phyloP scores from a whole-genome alignment of 2,329 filamentous ascomycete species.

The Alternaria solani region DNA sequence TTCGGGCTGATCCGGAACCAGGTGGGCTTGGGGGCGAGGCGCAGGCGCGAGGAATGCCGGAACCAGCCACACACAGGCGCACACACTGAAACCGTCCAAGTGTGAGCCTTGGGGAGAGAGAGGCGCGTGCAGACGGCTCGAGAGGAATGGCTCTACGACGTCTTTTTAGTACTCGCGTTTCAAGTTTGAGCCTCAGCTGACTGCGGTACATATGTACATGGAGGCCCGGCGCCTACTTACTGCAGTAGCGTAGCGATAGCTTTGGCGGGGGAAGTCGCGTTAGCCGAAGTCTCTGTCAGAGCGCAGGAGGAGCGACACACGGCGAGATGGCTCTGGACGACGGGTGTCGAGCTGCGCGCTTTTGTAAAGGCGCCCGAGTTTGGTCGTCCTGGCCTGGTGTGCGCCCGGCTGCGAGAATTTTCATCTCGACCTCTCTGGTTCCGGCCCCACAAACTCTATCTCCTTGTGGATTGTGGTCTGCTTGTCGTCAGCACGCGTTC shows the following conservation, averaged over 20 bases:
- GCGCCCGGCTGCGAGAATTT: not conserved
- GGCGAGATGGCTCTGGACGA: not conserved
- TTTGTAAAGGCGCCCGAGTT: not conserved
- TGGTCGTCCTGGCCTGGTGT: constrained; percentile 1
- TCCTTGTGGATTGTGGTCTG: constrained; percentile 15
- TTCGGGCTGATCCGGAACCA: constrained; percentile 24
- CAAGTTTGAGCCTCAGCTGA: constrained; percentile 4
- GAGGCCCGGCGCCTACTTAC: constrained; percentile 1
- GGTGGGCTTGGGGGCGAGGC: constrained; percentile 10
- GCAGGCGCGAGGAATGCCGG: constrained; percentile 13
- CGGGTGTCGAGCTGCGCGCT: not conserved
- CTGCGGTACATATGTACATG: constrained; percentile 3
- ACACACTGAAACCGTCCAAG: constrained; percentile 13
- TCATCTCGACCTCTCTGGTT: constrained; percentile 17
- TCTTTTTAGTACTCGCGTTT: not conserved
- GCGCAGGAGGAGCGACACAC: not conserved
- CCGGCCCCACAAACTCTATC: constrained; percentile 9
- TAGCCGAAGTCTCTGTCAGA: constrained; percentile 6
- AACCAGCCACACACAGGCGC: constrained; percentile 14
- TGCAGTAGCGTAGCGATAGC: constrained; percentile 2
- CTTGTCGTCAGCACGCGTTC: constrained; percentile 22
- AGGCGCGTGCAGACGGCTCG: constrained; percentile 5
- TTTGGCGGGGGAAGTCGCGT: constrained; percentile 7
- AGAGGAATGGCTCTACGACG: not conserved
- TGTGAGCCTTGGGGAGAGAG: not conserved